phyloP scores from a whole-genome alignment of 108 stramenopile species.

The Heterococcus sp. region DNA sequence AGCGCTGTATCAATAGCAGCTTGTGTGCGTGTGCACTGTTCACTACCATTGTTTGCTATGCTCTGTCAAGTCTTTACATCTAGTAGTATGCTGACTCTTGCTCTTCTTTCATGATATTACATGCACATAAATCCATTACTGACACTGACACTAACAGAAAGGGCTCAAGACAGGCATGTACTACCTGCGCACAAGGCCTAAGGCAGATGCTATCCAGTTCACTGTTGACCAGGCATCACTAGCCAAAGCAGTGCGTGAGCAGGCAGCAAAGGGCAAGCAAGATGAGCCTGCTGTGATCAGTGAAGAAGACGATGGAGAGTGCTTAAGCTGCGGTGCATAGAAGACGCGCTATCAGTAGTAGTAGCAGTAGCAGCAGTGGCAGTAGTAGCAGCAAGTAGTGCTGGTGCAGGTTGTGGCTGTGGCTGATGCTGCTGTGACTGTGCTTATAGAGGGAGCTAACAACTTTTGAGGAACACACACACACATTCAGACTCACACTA shows the following conservation, averaged over 20 bases:
- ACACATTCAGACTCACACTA: no score
- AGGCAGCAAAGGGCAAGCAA: not conserved
- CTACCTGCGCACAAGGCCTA: conserved; percentile 95
- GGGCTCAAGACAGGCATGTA: conserved; percentile 90
- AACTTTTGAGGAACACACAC: no score
- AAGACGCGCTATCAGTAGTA: no score
- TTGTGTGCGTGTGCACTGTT: not conserved
- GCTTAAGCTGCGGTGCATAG: conserved; percentile 48
- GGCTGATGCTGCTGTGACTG: no score
- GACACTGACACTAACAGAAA: not conserved
- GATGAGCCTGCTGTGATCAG: not conserved
- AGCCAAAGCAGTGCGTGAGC: conserved; percentile 4
- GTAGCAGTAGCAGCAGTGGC: no score
- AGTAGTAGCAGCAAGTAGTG: no score
- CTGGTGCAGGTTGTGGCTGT: no score
- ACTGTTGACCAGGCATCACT: conserved; percentile 56
- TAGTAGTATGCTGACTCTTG: not conserved
- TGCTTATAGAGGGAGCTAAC: no score
- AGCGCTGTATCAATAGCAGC: not conserved
- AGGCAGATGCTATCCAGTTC: conserved; percentile 85
- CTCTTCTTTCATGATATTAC: not conserved
- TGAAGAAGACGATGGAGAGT: conserved; percentile 48
- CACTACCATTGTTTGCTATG: not conserved
- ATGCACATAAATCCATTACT: not conserved
- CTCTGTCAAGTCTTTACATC: not conserved